Evolutionary conservation across 1,139 yeast species (phyloP).

Genomic region (Candida sojae): DNA sequence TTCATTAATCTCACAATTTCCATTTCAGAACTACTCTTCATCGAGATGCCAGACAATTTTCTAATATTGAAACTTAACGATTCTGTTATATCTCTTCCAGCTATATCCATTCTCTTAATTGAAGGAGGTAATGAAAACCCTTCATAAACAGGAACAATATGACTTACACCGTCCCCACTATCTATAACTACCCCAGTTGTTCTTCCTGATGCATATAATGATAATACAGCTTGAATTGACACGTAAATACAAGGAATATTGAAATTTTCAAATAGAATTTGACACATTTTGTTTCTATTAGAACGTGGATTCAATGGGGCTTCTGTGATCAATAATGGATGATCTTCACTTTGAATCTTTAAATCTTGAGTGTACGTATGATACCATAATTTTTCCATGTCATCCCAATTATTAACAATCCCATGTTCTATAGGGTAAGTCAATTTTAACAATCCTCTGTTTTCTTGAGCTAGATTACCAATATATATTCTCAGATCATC

Average conservation of each 20-base stretch:
- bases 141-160: slow-evolving; percentile 85
- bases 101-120: slow-evolving; percentile 74
- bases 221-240: slow-evolving; percentile 79
- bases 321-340: slow-evolving; percentile 77
- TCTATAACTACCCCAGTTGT: slow-evolving; percentile 91
- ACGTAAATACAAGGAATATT: slow-evolving; percentile 86
- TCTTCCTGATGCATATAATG: slow-evolving; percentile 85
- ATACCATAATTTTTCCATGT: slow-evolving; percentile 78
- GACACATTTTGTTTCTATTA: slow-evolving; percentile 75
- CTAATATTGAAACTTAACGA: slow-evolving; percentile 69
- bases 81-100: slow-evolving; percentile 85
- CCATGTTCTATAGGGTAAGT: slow-evolving; percentile 82
- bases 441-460: slow-evolving; percentile 72
- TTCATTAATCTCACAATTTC: slow-evolving; percentile 80
- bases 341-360: slow-evolving; percentile 51
- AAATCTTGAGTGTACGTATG: slow-evolving; percentile 62
- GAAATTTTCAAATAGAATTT: slow-evolving; percentile 79
- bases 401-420: slow-evolving; percentile 80
- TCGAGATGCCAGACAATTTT: slow-evolving; percentile 57
- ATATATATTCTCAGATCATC: slow-evolving; percentile 51
- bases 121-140: slow-evolving; percentile 81
- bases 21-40: slow-evolving; percentile 73
- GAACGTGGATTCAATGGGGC: slow-evolving; percentile 80
- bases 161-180: slow-evolving; percentile 90
- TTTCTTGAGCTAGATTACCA: slow-evolving; percentile 72